Conservation (phyloP, 306 rosid genomes). For the Sindora glabra region DNA sequence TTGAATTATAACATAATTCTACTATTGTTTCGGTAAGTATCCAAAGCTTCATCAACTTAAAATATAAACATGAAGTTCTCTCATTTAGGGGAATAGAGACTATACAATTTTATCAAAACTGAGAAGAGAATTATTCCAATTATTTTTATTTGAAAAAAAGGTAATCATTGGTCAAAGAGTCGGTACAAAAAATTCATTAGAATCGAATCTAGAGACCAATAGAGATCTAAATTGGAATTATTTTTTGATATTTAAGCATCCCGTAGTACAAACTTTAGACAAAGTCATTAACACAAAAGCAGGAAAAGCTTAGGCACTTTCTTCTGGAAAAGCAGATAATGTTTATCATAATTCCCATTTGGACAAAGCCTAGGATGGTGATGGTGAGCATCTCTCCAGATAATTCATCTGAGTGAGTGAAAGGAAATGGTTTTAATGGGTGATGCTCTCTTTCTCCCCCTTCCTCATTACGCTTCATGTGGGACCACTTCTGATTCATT, state of each 20-base stretch:
- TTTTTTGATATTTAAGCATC: slow-evolving; percentile 9
- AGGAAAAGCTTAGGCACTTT: slow-evolving; percentile 32
- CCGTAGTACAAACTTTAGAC: slow-evolving; percentile 8
- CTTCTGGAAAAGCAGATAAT: slow-evolving; percentile 4
- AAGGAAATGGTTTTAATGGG: not conserved
- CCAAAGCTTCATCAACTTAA: no score
- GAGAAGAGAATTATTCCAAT: no score
- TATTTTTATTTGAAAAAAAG: no score
- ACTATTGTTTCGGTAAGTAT: no score
- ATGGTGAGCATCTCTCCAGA: not conserved
- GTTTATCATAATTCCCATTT: slow-evolving; percentile 7
- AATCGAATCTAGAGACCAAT: slow-evolving; percentile 18
- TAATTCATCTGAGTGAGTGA: not conserved
- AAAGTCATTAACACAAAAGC: slow-evolving; percentile 1
- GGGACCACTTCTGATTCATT: slow-evolving; percentile 22
- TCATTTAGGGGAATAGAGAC: no score
- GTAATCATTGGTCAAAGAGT: not conserved
- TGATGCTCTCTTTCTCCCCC: not conserved
- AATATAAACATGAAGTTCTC: no score
- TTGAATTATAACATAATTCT: no score
- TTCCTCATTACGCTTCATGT: slow-evolving; percentile 5
- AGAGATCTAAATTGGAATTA: not conserved
- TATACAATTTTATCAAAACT: no score
- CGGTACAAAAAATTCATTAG: slow-evolving; percentile 9
- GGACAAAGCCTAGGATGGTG: not conserved